A percentile compares a stretch with the other conserved stretches of the same genome.
These are phyloP conservation scores for Lachancea nothofagi DNA, from an alignment of 805 yeast species.

Conservation along the genomic window DNA sequence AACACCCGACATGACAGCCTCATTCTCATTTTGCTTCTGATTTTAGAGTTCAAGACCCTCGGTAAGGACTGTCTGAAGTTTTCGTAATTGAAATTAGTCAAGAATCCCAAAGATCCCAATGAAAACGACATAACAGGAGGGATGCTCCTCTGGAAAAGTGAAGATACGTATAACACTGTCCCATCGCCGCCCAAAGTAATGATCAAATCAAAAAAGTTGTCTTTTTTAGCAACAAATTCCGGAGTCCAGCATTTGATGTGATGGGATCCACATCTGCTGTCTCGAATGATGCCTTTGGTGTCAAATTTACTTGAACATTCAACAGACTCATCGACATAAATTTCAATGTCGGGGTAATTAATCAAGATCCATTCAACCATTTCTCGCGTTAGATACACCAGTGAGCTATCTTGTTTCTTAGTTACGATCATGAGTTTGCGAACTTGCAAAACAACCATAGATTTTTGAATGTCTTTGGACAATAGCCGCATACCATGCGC, in stretches of 20 bases:
- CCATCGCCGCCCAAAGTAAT: constrained; percentile 97
- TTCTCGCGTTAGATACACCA: constrained; percentile 71
- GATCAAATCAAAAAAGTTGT: constrained; percentile 62
- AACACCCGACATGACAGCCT: constrained; percentile 77
- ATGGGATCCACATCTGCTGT: constrained; percentile 40
- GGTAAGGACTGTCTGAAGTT: constrained; percentile 57
- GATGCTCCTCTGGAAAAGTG: constrained; percentile 74
- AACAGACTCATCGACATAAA: constrained; percentile 72
- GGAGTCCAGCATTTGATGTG: constrained; percentile 62
- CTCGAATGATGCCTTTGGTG: constrained; percentile 44
- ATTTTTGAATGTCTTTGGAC: constrained; percentile 63
- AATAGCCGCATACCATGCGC: constrained; percentile 75
- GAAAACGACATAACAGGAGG: constrained; percentile 91
- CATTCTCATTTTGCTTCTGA: constrained; percentile 76
- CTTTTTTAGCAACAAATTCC: constrained; percentile 40
- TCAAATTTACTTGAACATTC: constrained; percentile 59
- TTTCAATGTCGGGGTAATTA: constrained; percentile 37
- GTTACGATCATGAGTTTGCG: constrained; percentile 75
- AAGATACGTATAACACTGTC: constrained; percentile 83
- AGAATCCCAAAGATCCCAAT: constrained; percentile 86
- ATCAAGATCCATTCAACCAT: constrained; percentile 69
- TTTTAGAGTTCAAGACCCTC: constrained; percentile 61
- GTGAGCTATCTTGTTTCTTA: constrained; percentile 80
- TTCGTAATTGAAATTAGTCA: constrained; percentile 80
- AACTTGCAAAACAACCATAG: constrained; percentile 66